Evolutionary conservation across 768 basidiomycete species (phyloP).

Genomic region (Termitomyces sp.): DNA sequence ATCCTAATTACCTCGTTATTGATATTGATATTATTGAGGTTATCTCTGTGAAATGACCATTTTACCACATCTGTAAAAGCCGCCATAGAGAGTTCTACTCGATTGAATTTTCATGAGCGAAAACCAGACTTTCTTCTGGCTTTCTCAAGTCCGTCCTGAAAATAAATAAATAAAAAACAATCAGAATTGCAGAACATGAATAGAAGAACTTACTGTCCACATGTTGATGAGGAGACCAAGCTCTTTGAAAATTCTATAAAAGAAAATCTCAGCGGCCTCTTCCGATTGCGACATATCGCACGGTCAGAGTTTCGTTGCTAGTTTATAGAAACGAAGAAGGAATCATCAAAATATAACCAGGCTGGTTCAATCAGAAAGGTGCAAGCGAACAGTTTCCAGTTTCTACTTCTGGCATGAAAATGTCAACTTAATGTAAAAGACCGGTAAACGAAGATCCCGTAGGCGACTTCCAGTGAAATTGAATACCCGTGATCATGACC

Average conservation of each 20-base stretch:
- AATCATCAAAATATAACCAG: constrained; percentile 2
- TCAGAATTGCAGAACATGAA: neutral
- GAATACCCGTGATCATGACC: neutral
- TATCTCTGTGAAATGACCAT: neutral
- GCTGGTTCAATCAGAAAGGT: neutral
- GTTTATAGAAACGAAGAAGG: neutral
- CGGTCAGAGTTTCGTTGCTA: neutral
- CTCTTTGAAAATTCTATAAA: neutral
- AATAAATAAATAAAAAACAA: no score
- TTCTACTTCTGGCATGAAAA: neutral
- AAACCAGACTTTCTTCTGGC: no score
- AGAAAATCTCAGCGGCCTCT: neutral
- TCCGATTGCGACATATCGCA: no score
- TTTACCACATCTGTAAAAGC: neutral
- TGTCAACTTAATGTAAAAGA: neutral
- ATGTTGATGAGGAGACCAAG: neutral
- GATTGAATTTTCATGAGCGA: no score
- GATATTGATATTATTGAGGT: neutral
- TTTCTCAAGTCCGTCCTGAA: no score
- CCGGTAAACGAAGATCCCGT: neutral
- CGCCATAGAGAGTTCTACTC: no score
- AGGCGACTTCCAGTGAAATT: neutral
- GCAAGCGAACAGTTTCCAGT: neutral
- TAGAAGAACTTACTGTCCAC: neutral
- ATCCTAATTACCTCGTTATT: neutral